Conservation (phyloP, 2,329 filamentous ascomycete species). For the Camillea tinctor region DNA sequence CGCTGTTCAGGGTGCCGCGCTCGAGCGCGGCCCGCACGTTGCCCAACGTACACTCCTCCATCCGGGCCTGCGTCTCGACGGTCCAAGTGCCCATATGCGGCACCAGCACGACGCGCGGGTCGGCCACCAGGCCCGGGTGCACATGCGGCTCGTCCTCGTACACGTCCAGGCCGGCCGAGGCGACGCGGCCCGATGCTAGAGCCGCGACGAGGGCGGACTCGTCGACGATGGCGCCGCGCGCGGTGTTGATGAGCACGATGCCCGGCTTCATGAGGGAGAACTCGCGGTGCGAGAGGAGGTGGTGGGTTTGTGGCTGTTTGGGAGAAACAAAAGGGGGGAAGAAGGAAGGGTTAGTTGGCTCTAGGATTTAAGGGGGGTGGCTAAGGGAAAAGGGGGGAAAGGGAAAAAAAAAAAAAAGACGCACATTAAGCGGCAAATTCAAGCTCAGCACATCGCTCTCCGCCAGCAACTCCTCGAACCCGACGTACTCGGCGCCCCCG, state of each 20-base stretch:
- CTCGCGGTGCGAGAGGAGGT: conserved; percentile 70
- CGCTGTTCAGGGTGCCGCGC: conserved; percentile 61
- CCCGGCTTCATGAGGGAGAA: conserved; percentile 77
- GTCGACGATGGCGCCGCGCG: conserved; percentile 78
- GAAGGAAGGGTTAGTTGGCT: background rate
- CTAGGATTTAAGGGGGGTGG: background rate
- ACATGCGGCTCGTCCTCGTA: conserved; percentile 79
- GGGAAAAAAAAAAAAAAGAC: conserved; percentile 29
- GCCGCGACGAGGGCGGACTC: conserved; percentile 76
- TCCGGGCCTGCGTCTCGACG: conserved; percentile 60
- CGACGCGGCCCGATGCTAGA: conserved; percentile 67
- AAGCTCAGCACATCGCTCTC: conserved; percentile 75
- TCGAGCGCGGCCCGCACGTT: conserved; percentile 66
- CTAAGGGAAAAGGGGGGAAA: too few relatives aligned
- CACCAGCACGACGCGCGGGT: conserved; percentile 70
- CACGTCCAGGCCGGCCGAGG: conserved; percentile 73
- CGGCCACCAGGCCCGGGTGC: conserved; percentile 68
- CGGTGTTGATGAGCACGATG: conserved; percentile 78
- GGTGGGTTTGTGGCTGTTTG: conserved; percentile 58
- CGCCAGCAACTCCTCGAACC: conserved; percentile 69
- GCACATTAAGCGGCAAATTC: conserved; percentile 78
- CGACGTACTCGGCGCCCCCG: conserved; percentile 62
- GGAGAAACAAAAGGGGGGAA: background rate
- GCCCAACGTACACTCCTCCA: conserved; percentile 72
- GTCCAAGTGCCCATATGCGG: conserved; percentile 69